These are phyloP conservation scores for Actinomucor elegans DNA, from an alignment of 371 early-diverging fungal genomes.

Conservation along the genomic window DNA sequence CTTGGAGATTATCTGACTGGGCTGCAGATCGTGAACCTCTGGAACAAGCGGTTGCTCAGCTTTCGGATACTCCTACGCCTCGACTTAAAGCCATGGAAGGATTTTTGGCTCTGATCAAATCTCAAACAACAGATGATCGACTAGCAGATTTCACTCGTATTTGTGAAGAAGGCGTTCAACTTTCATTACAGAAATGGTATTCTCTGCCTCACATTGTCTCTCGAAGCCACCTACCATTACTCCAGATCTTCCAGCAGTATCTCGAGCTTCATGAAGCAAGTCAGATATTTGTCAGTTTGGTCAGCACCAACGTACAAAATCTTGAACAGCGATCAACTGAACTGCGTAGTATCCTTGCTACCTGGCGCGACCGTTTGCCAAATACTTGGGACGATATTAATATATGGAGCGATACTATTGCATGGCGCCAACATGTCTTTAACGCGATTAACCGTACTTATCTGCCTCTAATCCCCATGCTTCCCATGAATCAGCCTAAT, in stretches of 20 bases:
- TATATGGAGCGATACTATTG: slow-evolving; percentile 96
- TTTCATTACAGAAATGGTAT: slow-evolving; percentile 86
- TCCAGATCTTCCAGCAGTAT: slow-evolving; percentile 94
- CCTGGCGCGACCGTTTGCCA: slow-evolving; percentile 98
- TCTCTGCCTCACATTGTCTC: slow-evolving; percentile 82
- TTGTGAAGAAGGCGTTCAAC: slow-evolving; percentile 88
- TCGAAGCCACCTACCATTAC: slow-evolving; percentile 80
- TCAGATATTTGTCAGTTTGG: slow-evolving; percentile 81
- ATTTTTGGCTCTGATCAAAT: slow-evolving; percentile 74
- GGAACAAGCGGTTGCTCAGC: slow-evolving; percentile 58
- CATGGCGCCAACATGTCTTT: slow-evolving; percentile 98
- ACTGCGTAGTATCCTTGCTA: slow-evolving; percentile 85
- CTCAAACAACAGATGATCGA: slow-evolving; percentile 66
- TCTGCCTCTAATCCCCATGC: slow-evolving; percentile 79
- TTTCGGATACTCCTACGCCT: slow-evolving; percentile 64
- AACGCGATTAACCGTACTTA: slow-evolving; percentile 93
- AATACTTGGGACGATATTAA: slow-evolving; percentile 97
- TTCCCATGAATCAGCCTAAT: slow-evolving; percentile 53
- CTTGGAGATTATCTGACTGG: slow-evolving; percentile 96
- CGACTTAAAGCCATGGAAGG: slow-evolving; percentile 88
- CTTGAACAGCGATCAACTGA: slow-evolving; percentile 85
- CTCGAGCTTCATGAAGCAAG: slow-evolving; percentile 93
- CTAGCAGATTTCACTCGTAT: slow-evolving; percentile 74
- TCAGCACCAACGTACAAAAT: slow-evolving; percentile 74
- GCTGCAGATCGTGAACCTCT: slow-evolving; percentile 73